Percentiles rank a stretch among this genome's conserved stretches.
Conservation (phyloP, 129 eudicot genomes). For the Heracleum sosnowskyi region DNA sequence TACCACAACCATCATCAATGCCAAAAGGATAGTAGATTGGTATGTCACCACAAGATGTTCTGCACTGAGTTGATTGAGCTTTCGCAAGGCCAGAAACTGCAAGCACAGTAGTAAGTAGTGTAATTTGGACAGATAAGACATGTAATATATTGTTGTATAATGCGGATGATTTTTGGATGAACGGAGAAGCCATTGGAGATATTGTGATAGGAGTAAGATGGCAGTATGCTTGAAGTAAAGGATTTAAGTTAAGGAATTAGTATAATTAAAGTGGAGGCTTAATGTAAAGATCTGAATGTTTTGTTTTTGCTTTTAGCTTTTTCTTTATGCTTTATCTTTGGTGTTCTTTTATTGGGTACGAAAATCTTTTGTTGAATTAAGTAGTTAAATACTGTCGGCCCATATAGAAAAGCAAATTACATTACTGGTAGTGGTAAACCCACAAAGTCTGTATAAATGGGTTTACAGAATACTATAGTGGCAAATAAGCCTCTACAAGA, state of each 20-base stretch:
- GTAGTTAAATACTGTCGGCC: not conserved
- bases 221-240: not conserved
- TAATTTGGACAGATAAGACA: not conserved
- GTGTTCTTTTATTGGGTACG: not conserved
- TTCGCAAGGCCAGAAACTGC: conserved; percentile 15
- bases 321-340: conserved; percentile 17
- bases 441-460: not conserved
- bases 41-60: conserved; percentile 70
- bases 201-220: not conserved
- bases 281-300: conserved; percentile 10
- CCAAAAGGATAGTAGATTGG: conserved; percentile 87
- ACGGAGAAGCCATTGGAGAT: conserved; percentile 15
- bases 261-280: conserved; percentile 9
- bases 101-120: not conserved
- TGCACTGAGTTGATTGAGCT: conserved; percentile 54
- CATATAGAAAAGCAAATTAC: not conserved
- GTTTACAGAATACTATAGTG: too few species aligned
- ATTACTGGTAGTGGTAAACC: too few species aligned
- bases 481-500: too few species aligned
- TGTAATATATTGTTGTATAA: not conserved
- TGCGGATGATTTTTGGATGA: not conserved
- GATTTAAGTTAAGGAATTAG: not conserved
- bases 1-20: conserved; percentile 95
- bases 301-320: conserved; percentile 6
- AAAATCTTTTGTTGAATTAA: not conserved